Evolutionary conservation across 2,329 filamentous ascomycete genomes (phyloP), one percentile per base, ranked within the genome.

Genomic region (Herpotrichia juniperi): DNA sequence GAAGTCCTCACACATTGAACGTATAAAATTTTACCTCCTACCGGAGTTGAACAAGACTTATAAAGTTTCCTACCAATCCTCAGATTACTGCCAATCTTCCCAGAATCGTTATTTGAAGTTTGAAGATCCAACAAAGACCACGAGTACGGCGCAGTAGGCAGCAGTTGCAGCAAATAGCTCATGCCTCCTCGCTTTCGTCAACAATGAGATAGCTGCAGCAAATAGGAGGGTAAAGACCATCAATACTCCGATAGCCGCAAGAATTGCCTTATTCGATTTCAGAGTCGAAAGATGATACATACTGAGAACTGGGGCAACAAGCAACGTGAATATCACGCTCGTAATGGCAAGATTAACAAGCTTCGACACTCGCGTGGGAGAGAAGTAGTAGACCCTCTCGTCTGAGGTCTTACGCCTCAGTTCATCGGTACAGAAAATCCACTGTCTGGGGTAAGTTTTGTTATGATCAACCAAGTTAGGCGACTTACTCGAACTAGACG

Each of bases 261-360:
- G 63, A 2, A 62, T 61, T 7, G 58, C 47, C 8, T 58, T 44
- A 2, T 39, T 43, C 3, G 53, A 49, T 8, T 56, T 55, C 1
- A 53, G 24, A 11, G 45, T 50, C 2, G 62, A 62, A 4, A 71
- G 32, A 30, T 59, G 45, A 48, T 69, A 69, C 60, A 73, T 56
- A 2, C 51, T 58, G 6, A 72, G 44, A 1, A 73, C 66, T 0
- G 71, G 72, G 1, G 68, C 45, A 1, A 63, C 61, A 2, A 73
- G 51, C 16, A 74, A 56, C 6, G 64, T 47, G 50, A 72, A 65
- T n/a, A 74, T 65, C 9, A 69, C 46, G 16, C 42, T 17, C 3
- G 66, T 70, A 43, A 73, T 69, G 39, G 72, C 58, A 12, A 63
- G 14, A 35, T 63, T 64, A 8, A 71, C 69, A 9, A 73, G 56